Evolutionary conservation across 495 filamentous ascomycete genomes (phyloP), one percentile per base, ranked within the genome.

Genomic region (Achaetomiella virescens): DNA sequence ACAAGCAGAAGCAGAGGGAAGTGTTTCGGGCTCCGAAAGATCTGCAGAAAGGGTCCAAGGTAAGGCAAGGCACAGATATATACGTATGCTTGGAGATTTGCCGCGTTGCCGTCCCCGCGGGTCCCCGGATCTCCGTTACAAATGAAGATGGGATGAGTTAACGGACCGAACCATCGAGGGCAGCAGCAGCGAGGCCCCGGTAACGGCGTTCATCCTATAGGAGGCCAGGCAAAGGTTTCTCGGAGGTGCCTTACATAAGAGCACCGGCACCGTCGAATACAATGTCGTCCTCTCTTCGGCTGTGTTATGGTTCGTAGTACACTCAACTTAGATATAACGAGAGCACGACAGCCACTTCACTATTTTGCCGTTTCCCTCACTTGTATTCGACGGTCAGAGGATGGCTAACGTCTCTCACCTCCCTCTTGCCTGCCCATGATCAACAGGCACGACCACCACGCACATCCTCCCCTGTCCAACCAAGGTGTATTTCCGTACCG

Each of bases 31-130:
- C 50, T 38, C n/a, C 14, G 24, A 15, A 25, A 14, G 31, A 36
- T 12, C 14, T 44, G 14, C 21, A 17, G 52, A 48, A 50, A 51
- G 33, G 24, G 21, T 22, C 14, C 20, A 27, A 22, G 25, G 38
- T 22, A 2, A 41, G 37, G n/a, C n/a, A n/a, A n/a, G n/a, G n/a
- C 21, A 33, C 29, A 48, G 54, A 50, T 46, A 52, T 52, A 52
- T 41, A 45, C 50, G 29, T n/a, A 27, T n/a, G n/a, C n/a, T 47
- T 40, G 14, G 40, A 21, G 55, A 51, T 52, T 56, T 57, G 47
- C 55, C 48, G 55, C 48, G 22, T 24, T 52, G 33, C 55, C 55
- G 55, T 46, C 48, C 51, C 55, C 55, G 48, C 55, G 47, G 55
- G 48, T 21, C 41, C 46, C 40, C 15, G 17, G 47, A 33, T n/a